Percentiles rank a stretch among this genome's conserved stretches.
These are phyloP conservation scores for Calonectria crousiana DNA, from an alignment of 2,329 filamentous ascomycete genomes.

Conservation along the genomic window DNA sequence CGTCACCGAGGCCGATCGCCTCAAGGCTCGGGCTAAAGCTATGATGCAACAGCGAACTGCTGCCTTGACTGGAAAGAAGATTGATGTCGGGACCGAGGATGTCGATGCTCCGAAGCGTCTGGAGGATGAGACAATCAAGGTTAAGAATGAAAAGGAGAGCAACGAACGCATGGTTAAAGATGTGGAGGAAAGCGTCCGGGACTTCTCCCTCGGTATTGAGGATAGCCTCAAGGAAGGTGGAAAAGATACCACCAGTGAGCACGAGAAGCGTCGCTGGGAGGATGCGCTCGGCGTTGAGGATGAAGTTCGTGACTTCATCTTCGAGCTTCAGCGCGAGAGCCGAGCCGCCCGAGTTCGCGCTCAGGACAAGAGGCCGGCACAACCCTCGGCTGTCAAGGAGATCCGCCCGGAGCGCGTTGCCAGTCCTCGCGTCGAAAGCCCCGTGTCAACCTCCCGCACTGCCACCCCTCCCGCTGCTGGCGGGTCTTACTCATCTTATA, in stretches of 20 bases:
- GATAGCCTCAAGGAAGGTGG: constrained; percentile 86
- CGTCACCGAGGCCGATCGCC: constrained; percentile 91
- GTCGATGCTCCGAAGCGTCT: constrained; percentile 84
- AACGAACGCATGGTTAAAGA: constrained; percentile 98
- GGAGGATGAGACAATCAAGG: constrained; percentile 87
- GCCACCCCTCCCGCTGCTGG: constrained; percentile 60
- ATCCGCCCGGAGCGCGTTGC: constrained; percentile 53
- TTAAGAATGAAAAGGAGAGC: constrained; percentile 88
- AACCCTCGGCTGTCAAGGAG: constrained; percentile 56
- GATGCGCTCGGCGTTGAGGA: constrained; percentile 97
- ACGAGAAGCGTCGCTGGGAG: constrained; percentile 94
- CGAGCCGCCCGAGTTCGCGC: constrained; percentile 77
- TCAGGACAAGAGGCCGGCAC: constrained; percentile 66
- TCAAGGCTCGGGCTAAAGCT: constrained; percentile 94
- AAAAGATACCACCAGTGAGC: constrained; percentile 82
- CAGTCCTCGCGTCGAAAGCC: constrained; percentile 65
- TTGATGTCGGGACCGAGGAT: constrained; percentile 77
- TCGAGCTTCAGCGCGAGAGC: constrained; percentile 90
- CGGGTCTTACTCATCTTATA: constrained; percentile 84
- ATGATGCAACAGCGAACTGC: constrained; percentile 99
- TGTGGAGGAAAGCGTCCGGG: constrained; percentile 94
- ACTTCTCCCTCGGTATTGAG: constrained; percentile 87
- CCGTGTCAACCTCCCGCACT: constrained; percentile 66
- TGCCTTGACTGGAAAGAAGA: constrained; percentile 87
- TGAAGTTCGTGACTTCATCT: constrained; percentile 97